Evolutionary conservation across 2,329 filamentous ascomycete genomes (phyloP).

Genomic region (Bimuria novae-zelandiae): DNA sequence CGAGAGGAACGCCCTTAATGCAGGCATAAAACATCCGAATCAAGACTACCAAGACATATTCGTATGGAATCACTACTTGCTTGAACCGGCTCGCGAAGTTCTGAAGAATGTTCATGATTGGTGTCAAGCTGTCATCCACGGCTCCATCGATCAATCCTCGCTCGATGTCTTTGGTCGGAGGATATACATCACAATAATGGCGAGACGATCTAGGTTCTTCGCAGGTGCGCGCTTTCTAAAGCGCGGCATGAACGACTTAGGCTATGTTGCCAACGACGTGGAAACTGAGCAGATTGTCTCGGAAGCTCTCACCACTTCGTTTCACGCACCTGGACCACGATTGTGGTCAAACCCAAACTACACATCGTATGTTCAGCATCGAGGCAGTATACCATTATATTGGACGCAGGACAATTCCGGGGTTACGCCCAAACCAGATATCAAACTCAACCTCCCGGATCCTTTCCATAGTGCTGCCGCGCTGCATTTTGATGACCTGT

Average conservation of each 20-base stretch:
- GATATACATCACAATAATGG: constrained; percentile 92
- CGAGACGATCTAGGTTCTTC: constrained; percentile 87
- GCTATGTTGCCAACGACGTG: constrained; percentile 97
- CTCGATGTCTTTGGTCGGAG: constrained; percentile 78
- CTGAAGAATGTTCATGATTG: constrained; percentile 88
- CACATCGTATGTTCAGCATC: constrained; percentile 95
- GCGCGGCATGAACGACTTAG: constrained; percentile 89
- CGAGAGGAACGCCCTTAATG: constrained; percentile 72
- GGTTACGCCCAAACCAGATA: constrained; percentile 94
- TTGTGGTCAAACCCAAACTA: constrained; percentile 89
- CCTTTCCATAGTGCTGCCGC: constrained; percentile 94
- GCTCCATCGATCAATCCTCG: constrained; percentile 88
- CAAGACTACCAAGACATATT: constrained; percentile 92
- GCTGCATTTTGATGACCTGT: constrained; percentile 92
- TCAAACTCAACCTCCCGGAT: constrained; percentile 92
- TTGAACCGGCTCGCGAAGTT: constrained; percentile 71
- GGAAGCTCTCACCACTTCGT: constrained; percentile 91
- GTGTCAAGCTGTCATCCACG: constrained; percentile 95
- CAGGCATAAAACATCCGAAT: constrained; percentile 64
- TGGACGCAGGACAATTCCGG: constrained; percentile 98
- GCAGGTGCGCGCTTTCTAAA: constrained; percentile 94
- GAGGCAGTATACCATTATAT: constrained; percentile 93
- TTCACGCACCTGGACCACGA: constrained; percentile 85
- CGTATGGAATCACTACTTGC: constrained; percentile 92
- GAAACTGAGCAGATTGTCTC: constrained; percentile 99